Conservation (phyloP, 1,284 basidiomycete species). For the Tetrapyrgos nigripes region DNA sequence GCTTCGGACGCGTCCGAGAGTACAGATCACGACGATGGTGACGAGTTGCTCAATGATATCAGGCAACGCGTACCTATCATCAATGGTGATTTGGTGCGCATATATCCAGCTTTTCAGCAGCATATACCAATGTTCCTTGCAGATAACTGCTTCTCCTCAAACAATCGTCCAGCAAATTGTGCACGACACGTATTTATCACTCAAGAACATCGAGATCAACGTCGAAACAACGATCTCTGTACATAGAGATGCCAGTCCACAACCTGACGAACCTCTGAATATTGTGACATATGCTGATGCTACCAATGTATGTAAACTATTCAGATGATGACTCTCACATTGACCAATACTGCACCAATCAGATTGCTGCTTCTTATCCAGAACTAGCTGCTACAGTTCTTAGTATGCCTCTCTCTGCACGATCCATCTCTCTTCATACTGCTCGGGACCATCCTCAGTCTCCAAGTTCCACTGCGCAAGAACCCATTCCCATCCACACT, state of each 20-base stretch:
- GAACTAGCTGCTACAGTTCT: slow-evolving; percentile 39
- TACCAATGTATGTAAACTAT: slow-evolving; percentile 37
- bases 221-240: background rate
- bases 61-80: background rate
- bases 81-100: background rate
- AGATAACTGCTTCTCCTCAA: background rate
- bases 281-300: slow-evolving; percentile 40
- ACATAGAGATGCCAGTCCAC: background rate
- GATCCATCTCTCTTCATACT: background rate
- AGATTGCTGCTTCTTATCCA: slow-evolving; percentile 41
- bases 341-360: background rate
- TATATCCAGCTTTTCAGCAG: background rate
- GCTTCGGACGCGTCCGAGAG: too few species aligned
- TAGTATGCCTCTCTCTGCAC: slow-evolving; percentile 27
- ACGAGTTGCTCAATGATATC: background rate
- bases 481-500: slow-evolving; percentile 25
- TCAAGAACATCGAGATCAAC: background rate
- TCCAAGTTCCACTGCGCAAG: slow-evolving; percentile 4
- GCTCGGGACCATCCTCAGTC: background rate
- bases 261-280: background rate
- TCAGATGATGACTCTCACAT: background rate
- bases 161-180: background rate
- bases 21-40: too few species aligned
- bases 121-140: background rate
- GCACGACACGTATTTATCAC: background rate